Percentiles rank a stretch among this genome's conserved stretches.
Conservation (phyloP, 2,329 filamentous ascomycete genomes). For the Curvularia eragrostidis region DNA sequence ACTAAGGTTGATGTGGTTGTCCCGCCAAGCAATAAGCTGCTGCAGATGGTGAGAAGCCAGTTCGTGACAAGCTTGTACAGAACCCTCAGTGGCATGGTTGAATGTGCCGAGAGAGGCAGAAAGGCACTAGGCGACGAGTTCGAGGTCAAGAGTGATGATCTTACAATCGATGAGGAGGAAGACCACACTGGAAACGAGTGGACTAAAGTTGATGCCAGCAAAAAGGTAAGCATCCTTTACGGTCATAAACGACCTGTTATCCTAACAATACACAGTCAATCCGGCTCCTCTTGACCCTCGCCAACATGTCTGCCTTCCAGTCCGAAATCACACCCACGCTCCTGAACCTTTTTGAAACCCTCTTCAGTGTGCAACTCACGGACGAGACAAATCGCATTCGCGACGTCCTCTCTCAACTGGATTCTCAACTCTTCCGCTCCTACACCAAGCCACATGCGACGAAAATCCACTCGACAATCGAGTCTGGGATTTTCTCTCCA, state of each 20-base stretch:
- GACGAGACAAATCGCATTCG: constrained; percentile 92
- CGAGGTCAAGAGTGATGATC: constrained; percentile 60
- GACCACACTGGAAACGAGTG: constrained; percentile 33
- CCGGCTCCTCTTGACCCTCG: constrained; percentile 90
- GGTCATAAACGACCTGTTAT: neutral
- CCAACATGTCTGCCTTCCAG: constrained; percentile 85
- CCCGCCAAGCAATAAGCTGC: constrained; percentile 82
- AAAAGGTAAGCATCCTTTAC: constrained; percentile 37
- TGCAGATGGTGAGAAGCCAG: constrained; percentile 88
- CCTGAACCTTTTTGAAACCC: constrained; percentile 90
- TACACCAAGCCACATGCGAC: constrained; percentile 73
- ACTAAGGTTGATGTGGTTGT: constrained; percentile 81
- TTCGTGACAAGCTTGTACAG: constrained; percentile 96
- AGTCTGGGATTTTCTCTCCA: constrained; percentile 71
- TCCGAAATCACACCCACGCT: constrained; percentile 83
- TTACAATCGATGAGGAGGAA: constrained; percentile 48
- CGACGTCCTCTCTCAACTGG: constrained; percentile 89
- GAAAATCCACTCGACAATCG: constrained; percentile 71
- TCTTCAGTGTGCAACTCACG: constrained; percentile 91
- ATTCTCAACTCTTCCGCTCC: constrained; percentile 86
- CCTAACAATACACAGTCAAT: constrained; percentile 67
- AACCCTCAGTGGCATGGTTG: constrained; percentile 91
- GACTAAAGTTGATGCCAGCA: constrained; percentile 45
- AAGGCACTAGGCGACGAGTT: constrained; percentile 66
- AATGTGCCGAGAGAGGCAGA: constrained; percentile 83